Evolutionary conservation across 441 rosid species (phyloP).

Genomic region (Euphorbia celastroides): DNA sequence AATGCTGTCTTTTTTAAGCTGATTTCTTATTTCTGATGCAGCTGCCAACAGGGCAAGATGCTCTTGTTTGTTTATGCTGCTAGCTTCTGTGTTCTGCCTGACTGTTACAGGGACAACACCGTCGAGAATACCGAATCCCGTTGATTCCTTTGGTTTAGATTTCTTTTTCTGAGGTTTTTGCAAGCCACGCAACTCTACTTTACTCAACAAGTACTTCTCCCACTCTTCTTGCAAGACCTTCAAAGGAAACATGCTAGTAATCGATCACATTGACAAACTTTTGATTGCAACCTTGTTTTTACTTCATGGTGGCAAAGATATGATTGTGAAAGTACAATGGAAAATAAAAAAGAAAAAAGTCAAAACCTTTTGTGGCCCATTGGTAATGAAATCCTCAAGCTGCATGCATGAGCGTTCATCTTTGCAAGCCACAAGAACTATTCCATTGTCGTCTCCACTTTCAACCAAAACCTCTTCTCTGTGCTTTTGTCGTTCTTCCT

Average conservation of each 20-base stretch:
- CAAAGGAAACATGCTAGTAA: constrained; percentile 15
- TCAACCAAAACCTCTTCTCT: constrained; percentile 35
- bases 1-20: constrained; percentile 31
- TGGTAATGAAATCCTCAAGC: constrained; percentile 76
- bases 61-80: constrained; percentile 72
- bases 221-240: constrained; percentile 94
- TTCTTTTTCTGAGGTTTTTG: constrained; percentile 75
- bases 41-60: constrained; percentile 70
- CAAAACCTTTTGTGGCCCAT: constrained; percentile 59
- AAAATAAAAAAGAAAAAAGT: background rate
- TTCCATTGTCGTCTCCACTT: constrained; percentile 40
- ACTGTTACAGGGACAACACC: constrained; percentile 67
- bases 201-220: constrained; percentile 86
- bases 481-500: constrained; percentile 63
- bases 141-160: constrained; percentile 59
- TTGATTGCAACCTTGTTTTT: background rate
- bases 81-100: constrained; percentile 56
- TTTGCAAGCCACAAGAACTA: constrained; percentile 86
- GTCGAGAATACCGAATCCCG: constrained; percentile 92
- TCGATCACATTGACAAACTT: background rate
- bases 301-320: background rate
- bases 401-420: constrained; percentile 97
- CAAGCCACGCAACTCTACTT: constrained; percentile 58
- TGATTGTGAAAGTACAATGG: background rate
- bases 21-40: constrained; percentile 60